Conservation (phyloP, 2,329 filamentous ascomycete genomes). For the Fusarium austroafricanum region DNA sequence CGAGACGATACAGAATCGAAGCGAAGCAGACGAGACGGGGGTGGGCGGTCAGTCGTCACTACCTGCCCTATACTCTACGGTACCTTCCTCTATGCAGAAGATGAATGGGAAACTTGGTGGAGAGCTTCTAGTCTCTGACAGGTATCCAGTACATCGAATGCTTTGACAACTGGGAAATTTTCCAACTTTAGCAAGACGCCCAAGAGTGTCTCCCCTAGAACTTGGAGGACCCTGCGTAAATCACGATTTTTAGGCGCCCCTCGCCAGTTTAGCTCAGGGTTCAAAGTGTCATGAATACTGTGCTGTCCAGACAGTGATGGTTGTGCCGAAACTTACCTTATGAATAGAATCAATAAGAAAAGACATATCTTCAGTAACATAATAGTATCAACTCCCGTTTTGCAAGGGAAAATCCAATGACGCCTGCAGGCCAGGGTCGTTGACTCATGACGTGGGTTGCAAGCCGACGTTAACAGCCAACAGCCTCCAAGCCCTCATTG, state of each 20-base stretch:
- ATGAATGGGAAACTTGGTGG: neutral
- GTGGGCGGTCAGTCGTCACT: neutral
- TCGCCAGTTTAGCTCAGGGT: neutral
- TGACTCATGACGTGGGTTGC: slow-evolving; percentile 28
- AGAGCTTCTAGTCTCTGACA: slow-evolving; percentile 8
- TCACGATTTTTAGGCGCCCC: slow-evolving; percentile 5
- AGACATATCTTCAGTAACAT: slow-evolving; percentile 7
- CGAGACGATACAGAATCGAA: slow-evolving; percentile 2
- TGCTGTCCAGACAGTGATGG: neutral
- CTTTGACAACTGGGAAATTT: slow-evolving; percentile 18
- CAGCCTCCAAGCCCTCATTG: neutral
- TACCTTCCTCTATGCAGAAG: neutral
- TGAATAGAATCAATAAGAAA: neutral
- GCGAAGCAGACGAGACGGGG: neutral
- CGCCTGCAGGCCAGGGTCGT: slow-evolving; percentile 23
- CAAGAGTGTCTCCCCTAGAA: slow-evolving; percentile 27
- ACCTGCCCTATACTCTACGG: too few species aligned
- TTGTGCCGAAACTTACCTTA: too few species aligned
- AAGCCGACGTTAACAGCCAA: neutral
- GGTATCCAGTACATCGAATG: slow-evolving; percentile 25
- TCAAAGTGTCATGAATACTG: neutral
- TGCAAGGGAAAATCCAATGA: slow-evolving; percentile 30
- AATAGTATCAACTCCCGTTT: slow-evolving; percentile 1
- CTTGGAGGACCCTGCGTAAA: slow-evolving; percentile 34
- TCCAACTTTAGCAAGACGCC: slow-evolving; percentile 3